Base-by-base conservation (phyloP, 768 basidiomycete genomes). In the Mycena galopus region DNA sequence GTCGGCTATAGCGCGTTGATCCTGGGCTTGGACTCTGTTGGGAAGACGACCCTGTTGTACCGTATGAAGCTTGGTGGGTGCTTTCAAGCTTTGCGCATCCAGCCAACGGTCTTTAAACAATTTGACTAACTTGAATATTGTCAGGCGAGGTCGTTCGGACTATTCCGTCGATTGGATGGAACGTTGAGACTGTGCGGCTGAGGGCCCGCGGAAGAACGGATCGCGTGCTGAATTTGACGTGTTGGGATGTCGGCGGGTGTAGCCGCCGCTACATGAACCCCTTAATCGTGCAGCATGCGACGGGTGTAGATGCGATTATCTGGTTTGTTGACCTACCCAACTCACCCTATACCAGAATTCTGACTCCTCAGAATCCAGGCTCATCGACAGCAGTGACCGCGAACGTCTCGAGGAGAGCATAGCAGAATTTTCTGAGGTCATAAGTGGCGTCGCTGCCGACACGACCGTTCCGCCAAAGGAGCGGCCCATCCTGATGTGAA, bases 241-340 rank as follows among this genome's bases (percentile, higher is more conserved):
- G 88, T 2, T 92, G 90, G 91, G 92, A 93, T 79, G 81, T 91
- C 66, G 92, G 92, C 7, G 90, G 89, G 27, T 90, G 90, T 77
- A 85, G 66, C 23, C 57, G 77, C 73, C 82, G 86, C 56, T 74
- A 82, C 37, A 79, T 88, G 59, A 85, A 84, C 32, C 27, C 44
- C 3, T 30, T 81, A 19, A 32, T 82, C 29, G 59, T 67, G 17
- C n/a, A 69, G 17, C 83, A 82, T 62, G 57, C 77, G 4, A 39
- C 62, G 10, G 50, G 50, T 14, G 85, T 86, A 17, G 87, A 90
- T 74, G 90, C 88, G 33, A 81, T 92, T 78, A 86, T 92, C 73
- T 92, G 90, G 85, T 83, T 91, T 25, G 88, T 92, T 44, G 27
- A 32, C 27, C 30, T n/a, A 16, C 21, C 32, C 4, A 21, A 29